Percentiles rank a stretch among this genome's conserved stretches.
Conservation (phyloP, 768 basidiomycete species). For the Cyclocybe cylindracea region DNA sequence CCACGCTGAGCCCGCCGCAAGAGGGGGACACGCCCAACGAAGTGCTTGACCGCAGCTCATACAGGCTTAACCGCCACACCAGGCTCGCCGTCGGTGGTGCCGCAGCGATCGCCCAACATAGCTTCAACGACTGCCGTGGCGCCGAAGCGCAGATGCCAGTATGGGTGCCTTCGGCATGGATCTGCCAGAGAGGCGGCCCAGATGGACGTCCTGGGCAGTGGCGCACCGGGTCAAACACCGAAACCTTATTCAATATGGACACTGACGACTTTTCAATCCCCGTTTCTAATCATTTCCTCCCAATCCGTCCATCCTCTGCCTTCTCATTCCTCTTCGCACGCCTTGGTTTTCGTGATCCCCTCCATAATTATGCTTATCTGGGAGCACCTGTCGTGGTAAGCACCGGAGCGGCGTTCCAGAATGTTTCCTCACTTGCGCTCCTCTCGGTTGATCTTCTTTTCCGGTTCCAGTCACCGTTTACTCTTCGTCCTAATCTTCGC, state of each 20-base stretch:
- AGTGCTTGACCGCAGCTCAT: too few relatives aligned
- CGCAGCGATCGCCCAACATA: too few relatives aligned
- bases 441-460: background rate
- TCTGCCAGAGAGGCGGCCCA: too few relatives aligned
- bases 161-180: background rate
- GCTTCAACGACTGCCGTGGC: too few relatives aligned
- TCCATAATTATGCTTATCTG: background rate
- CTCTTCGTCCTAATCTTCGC: too few relatives aligned
- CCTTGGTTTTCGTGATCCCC: background rate
- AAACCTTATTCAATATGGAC: conserved; percentile 27
- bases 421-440: too few relatives aligned
- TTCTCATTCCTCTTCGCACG: background rate
- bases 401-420: too few relatives aligned
- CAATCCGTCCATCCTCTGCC: background rate
- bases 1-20: too few relatives aligned
- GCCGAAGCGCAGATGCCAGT: background rate
- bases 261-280: conserved; percentile 24
- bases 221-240: conserved; percentile 11
- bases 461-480: background rate
- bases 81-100: too few relatives aligned
- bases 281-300: conserved; percentile 12
- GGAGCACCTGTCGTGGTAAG: too few relatives aligned
- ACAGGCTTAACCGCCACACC: too few relatives aligned
- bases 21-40: too few relatives aligned
- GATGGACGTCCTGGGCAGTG: background rate